Conservation (phyloP, 2,329 filamentous ascomycete genomes). For the Chaetomiaceae sp. region DNA sequence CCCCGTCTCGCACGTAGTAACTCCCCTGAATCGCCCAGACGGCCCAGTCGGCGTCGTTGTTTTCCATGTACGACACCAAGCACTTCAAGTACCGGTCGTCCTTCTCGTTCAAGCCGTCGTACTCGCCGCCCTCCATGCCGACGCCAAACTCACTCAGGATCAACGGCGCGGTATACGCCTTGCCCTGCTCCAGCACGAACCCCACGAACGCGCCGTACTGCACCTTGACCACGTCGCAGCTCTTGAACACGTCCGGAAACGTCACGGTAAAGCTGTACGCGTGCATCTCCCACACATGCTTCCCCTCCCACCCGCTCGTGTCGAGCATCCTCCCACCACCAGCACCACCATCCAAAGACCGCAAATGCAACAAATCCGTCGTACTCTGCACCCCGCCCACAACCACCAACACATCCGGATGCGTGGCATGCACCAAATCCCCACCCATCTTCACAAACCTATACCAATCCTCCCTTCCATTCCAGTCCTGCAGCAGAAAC, state of each 20-base stretch:
- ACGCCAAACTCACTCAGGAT: constrained; percentile 57
- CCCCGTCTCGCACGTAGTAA: constrained; percentile 52
- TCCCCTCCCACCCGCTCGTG: constrained; percentile 41
- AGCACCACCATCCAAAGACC: constrained; percentile 7
- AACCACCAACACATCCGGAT: constrained; percentile 49
- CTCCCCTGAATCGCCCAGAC: constrained; percentile 55
- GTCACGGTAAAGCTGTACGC: constrained; percentile 52
- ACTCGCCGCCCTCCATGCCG: constrained; percentile 39
- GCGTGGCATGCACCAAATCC: constrained; percentile 44
- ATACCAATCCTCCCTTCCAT: constrained; percentile 47
- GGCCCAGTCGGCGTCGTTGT: constrained; percentile 56
- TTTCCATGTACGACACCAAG: constrained; percentile 46
- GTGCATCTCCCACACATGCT: constrained; percentile 58
- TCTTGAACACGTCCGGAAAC: constrained; percentile 37
- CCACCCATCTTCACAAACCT: constrained; percentile 44
- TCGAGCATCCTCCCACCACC: constrained; percentile 35
- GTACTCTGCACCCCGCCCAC: constrained; percentile 50
- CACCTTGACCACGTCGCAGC: constrained; percentile 39
- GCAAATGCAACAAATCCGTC: constrained; percentile 47
- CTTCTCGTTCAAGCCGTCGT: constrained; percentile 38
- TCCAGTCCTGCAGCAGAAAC: constrained; percentile 43
- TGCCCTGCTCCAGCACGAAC: constrained; percentile 46
- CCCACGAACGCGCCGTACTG: constrained; percentile 46
- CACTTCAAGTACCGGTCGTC: constrained; percentile 48
- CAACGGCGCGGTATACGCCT: constrained; percentile 48